Evolutionary conservation across 2,329 filamentous ascomycete species (phyloP).

Genomic region (Aspergillus fischeri): DNA sequence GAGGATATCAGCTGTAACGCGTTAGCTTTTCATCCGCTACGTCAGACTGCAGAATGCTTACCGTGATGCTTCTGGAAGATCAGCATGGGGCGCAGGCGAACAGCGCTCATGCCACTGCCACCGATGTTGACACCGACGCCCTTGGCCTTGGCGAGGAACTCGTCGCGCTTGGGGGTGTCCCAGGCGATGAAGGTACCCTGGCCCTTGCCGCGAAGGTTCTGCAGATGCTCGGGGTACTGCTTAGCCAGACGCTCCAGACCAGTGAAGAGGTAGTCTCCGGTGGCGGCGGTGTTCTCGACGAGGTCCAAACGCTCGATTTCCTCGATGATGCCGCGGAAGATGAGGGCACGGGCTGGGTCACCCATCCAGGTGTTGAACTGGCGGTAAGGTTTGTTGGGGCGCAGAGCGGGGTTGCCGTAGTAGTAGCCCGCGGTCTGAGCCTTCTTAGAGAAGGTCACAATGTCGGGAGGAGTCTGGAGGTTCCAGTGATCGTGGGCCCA

Average conservation of each 20-base stretch:
- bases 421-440: constrained; percentile 92
- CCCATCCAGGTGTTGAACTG: constrained; percentile 99
- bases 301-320: constrained; percentile 74
- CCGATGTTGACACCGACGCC: constrained; percentile 79
- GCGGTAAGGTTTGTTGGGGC: constrained; percentile 88
- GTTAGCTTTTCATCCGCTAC: constrained; percentile 12
- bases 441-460: constrained; percentile 95
- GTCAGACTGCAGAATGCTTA: constrained; percentile 22
- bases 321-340: constrained; percentile 81
- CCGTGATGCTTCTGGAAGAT: constrained; percentile 88
- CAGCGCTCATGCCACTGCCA: constrained; percentile 69
- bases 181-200: constrained; percentile 92
- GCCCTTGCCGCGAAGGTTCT: constrained; percentile 80
- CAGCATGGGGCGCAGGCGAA: constrained; percentile 82
- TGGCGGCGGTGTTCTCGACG: constrained; percentile 72
- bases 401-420: constrained; percentile 72
- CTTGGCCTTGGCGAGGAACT: constrained; percentile 77
- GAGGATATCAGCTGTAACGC: constrained; percentile 63
- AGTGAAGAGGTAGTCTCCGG: constrained; percentile 73
- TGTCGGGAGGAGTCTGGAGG: constrained; percentile 73
- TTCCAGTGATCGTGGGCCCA: constrained; percentile 97
- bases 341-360: constrained; percentile 75
- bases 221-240: constrained; percentile 71
- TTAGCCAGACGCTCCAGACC: constrained; percentile 64
- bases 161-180: constrained; percentile 75